A percentile compares a stretch with the other conserved stretches of the same genome.
These are phyloP conservation scores for Fusarium anguioides DNA, from an alignment of 2,329 filamentous ascomycete species.

Conservation along the genomic window DNA sequence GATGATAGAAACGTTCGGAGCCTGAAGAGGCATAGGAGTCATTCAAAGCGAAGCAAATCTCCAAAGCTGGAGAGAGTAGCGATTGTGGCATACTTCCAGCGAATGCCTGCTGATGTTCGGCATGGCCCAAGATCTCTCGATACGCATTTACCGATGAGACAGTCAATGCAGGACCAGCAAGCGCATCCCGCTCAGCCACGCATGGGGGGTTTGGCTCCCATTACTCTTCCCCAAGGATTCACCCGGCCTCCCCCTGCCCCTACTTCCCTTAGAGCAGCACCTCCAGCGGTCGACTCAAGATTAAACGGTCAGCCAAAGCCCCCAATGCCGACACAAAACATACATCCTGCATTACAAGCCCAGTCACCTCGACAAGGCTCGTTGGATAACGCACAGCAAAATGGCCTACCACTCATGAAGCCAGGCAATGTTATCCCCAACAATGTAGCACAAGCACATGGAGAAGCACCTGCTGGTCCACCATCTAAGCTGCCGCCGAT, in stretches of 20 bases:
- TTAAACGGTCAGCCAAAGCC: slow-evolving; percentile 8
- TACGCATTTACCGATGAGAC: slow-evolving; percentile 31
- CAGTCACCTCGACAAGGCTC: neutral
- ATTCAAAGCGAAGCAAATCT: slow-evolving; percentile 38
- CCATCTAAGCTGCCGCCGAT: slow-evolving; percentile 4
- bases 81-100: slow-evolving; percentile 60
- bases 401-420: neutral
- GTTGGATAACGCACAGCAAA: neutral
- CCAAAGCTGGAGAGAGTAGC: slow-evolving; percentile 53
- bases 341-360: slow-evolving; percentile 2
- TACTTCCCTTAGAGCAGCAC: neutral
- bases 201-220: slow-evolving; percentile 3
- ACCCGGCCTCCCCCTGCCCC: neutral
- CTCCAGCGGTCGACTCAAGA: neutral
- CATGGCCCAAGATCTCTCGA: slow-evolving; percentile 46
- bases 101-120: slow-evolving; percentile 50
- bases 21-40: slow-evolving; percentile 29
- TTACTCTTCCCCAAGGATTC: neutral
- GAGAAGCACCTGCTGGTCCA: neutral
- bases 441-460: neutral
- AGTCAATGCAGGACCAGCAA: slow-evolving; percentile 7
- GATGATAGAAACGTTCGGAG: slow-evolving; percentile 36
- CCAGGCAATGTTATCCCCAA: neutral
- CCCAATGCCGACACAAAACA: neutral
- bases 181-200: neutral